phyloP scores from a whole-genome alignment of 2,329 filamentous ascomycete species.

The Cordyceps cateniannulata region DNA sequence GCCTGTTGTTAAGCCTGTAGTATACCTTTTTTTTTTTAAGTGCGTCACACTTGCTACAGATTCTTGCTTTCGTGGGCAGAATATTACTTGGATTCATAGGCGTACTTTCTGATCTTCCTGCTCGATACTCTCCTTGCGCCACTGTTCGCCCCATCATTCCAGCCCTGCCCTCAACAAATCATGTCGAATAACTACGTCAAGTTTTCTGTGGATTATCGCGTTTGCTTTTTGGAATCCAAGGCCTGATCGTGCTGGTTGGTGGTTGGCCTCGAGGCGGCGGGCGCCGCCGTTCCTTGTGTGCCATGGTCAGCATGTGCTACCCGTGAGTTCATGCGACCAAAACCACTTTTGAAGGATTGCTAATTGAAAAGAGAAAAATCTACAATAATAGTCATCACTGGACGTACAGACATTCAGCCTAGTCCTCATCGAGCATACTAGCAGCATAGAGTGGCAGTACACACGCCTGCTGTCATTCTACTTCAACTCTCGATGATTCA shows the following conservation, averaged over 20 bases:
- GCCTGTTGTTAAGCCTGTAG: too few species aligned
- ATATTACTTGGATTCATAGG: neutral
- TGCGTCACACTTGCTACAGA: slow-evolving; percentile 20
- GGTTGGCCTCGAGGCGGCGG: neutral
- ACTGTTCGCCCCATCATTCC: neutral
- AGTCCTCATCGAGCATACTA: neutral
- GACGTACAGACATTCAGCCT: neutral
- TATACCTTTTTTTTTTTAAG: neutral
- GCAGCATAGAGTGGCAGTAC: neutral
- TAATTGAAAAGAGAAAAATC: neutral
- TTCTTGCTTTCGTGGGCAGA: slow-evolving; percentile 27
- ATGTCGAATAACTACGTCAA: too few species aligned
- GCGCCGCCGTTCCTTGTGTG: neutral
- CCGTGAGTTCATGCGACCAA: neutral
- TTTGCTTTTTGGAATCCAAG: neutral
- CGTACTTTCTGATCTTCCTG: neutral
- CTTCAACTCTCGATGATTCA: neutral
- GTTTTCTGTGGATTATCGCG: too few species aligned
- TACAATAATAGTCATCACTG: neutral
- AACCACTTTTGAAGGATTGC: neutral
- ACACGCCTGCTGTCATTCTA: neutral
- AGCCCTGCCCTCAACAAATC: neutral
- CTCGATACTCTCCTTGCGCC: neutral
- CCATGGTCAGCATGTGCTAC: neutral
- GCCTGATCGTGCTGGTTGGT: neutral